Evolutionary conservation across 306 rosid species (phyloP), one percentile per base, ranked within the genome.

Genomic region (Adenanthera pavonina): DNA sequence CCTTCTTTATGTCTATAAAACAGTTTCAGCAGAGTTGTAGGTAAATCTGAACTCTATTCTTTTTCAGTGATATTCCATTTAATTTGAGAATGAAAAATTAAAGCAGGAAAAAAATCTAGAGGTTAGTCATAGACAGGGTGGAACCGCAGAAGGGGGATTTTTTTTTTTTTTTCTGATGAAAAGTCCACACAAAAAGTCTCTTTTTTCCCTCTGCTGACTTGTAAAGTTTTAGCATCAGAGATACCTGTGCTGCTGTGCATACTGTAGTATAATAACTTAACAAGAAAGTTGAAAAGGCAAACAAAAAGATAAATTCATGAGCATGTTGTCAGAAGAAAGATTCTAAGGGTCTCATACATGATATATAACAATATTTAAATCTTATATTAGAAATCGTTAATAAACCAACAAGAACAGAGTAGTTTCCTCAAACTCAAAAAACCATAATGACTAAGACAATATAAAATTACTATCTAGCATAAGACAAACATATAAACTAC

Each of bases 241-340:
- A 48, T 72, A 4, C 15, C 20, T 8, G 1, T 7, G 41, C 36
- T 1, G 8, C 20, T 8, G 1, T 7, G 41, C 36, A 47, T 12
- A 47, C 41, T 12, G 56, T 70, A 70, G 13, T 25, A 46, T 46
- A 70, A 13, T 70, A 57, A 19, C 34, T n/a, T n/a, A 54, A 19
- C 34, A 46, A 69, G n/a, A 69, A 69, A 46, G 30, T 20, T 6
- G 33, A 4, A 46, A 68, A 68, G 41, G 41, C 68, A 68, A 41
- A 68, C 51, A 68, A 41, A 68, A 46, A 70, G 19, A 46, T 13
- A 70, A 5, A 4, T 13, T 56, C 53, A 44, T 69, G 74, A 69
- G 8, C 33, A 19, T 52, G 13, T 46, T 13, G 15, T 70, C 57
- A 46, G 36, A 44, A 69, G 52, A 53, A 69, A 41, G 35, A 43